Evolutionary conservation across 805 yeast species (phyloP).

Genomic region (Zygosaccharomyces rouxii): DNA sequence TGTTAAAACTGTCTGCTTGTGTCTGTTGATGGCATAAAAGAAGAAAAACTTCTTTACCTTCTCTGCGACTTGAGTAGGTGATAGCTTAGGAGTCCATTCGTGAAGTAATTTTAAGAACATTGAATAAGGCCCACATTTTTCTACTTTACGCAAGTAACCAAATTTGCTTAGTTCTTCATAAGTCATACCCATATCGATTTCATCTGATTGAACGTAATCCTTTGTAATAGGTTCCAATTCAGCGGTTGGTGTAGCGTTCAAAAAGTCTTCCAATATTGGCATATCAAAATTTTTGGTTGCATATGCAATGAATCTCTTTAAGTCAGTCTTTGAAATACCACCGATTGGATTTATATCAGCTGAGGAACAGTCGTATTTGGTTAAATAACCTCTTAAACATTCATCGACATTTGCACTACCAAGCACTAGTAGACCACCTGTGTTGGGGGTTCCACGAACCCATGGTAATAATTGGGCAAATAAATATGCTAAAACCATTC

Average conservation of each 20-base stretch:
- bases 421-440: conserved; percentile 76
- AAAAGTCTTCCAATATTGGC: conserved; percentile 72
- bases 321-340: conserved; percentile 93
- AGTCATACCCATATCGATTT: conserved; percentile 97
- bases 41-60: conserved; percentile 92
- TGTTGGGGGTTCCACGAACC: conserved; percentile 64
- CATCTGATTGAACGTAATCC: conserved; percentile 91
- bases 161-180: conserved; percentile 89
- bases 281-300: conserved; percentile 64
- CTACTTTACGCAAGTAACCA: conserved; percentile 86
- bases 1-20: conserved; percentile 95
- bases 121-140: conserved; percentile 93
- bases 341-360: conserved; percentile 99
- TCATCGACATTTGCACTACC: conserved; percentile 98
- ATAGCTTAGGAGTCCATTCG: conserved; percentile 82
- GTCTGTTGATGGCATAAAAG: conserved; percentile 92
- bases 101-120: conserved; percentile 88
- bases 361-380: conserved; percentile 95
- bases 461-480: conserved; percentile 95
- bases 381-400: conserved; percentile 88
- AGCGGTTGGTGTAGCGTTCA: conserved; percentile 95
- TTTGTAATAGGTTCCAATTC: conserved; percentile 95
- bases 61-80: conserved; percentile 81
- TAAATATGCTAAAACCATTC: conserved; percentile 91
- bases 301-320: conserved; percentile 80